Evolutionary conservation across 257 asterid genomes (phyloP), one percentile per base, ranked within the genome.

Genomic region (Solanum tarijense): DNA sequence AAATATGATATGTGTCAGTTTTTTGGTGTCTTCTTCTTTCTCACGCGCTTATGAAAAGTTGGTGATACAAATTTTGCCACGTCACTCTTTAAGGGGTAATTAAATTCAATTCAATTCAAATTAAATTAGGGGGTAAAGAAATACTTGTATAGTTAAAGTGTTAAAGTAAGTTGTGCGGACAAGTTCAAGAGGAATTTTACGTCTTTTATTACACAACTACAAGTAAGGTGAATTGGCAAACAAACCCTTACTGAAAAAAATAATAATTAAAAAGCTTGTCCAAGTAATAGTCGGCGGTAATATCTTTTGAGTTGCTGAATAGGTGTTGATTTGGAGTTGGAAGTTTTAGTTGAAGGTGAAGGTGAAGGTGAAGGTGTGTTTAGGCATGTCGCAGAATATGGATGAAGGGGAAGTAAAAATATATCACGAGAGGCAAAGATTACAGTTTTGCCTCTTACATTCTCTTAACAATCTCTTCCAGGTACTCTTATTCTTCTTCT

Each of bases 401-500:
- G 96, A 93, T 88, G 82, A 60, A 13, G 89, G 88, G 73, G 89
- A 32, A 92, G 87, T 83, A 7, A 48, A 36, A 83, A 84, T 97
- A 86, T 97, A 96, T 90, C 99, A 97, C 84, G 99, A 97, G 92
- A 95, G 90, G 91, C 99, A 97, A 87, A 96, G 87, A 84, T 90
- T 96, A 38, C 99, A 97, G 83, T 91, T 94, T 83, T 97, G 99
- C 92, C 93, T 96, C 87, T 86, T 96, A 75, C 99, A 97, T 89
- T 87, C 98, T 90, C 98, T 97, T 92, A 97, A 97, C 91, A 97
- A 96, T 91, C 94, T 97, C 87, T 94, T 95, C 92, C 99, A 97
- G 98, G 99, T 96, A 92, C 65, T 13, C 27, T 72, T 66, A 43
- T 34, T 68, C 73, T 25, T 86, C 21, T 83, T 48, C 65, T n/a